phyloP scores from a whole-genome alignment of 306 rosid species.

The Trifolium repens region DNA sequence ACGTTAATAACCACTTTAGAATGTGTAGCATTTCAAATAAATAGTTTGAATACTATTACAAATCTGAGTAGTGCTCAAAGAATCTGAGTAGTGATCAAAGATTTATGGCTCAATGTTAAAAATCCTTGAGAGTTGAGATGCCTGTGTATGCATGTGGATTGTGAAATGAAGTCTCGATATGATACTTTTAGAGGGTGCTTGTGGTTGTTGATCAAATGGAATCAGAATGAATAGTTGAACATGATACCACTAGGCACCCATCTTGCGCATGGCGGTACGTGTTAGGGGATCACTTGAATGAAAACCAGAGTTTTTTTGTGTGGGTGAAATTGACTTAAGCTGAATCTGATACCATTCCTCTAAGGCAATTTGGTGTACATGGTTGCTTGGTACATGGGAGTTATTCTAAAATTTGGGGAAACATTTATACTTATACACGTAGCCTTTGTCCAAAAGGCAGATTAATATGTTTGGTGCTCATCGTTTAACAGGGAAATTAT shows the following conservation, averaged over 20 bases:
- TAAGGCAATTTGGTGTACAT: neutral
- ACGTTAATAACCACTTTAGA: neutral
- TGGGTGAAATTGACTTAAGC: neutral
- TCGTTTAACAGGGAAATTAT: neutral
- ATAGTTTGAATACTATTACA: neutral
- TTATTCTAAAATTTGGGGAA: neutral
- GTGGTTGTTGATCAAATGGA: neutral
- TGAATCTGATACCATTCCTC: conserved; percentile 25
- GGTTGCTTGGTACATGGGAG: neutral
- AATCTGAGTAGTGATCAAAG: neutral
- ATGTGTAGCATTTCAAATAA: neutral
- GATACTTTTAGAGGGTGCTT: neutral
- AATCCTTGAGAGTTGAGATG: neutral
- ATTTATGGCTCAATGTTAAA: neutral
- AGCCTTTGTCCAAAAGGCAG: neutral
- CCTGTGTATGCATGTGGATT: neutral
- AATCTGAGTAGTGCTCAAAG: neutral
- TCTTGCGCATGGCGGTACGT: neutral
- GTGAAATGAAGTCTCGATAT: neutral
- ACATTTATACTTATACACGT: neutral
- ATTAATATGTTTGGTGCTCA: neutral
- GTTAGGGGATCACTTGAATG: neutral
- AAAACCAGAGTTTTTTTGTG: neutral
- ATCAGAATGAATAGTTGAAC: conserved; percentile 28
- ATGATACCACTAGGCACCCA: neutral